Evolutionary conservation across 495 filamentous ascomycete species (phyloP), one percentile per base, ranked within the genome.

Genomic region (Penicillium coprophilum): DNA sequence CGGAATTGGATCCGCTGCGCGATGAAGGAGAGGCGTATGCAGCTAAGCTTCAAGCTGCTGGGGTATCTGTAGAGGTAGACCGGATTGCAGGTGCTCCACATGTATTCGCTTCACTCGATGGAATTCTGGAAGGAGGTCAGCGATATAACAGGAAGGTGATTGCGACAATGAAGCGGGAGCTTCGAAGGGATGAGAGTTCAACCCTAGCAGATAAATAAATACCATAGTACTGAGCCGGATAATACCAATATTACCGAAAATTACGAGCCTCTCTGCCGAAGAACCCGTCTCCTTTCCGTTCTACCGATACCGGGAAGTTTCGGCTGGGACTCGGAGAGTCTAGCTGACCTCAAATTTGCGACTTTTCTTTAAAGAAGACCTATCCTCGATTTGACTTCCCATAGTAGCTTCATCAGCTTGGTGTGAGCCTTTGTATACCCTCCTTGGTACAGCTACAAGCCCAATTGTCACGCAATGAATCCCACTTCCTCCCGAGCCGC

Each of bases 21-120:
- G 71, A 78, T 51, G 77, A 81, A 57, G 76, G 75, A 6, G 71
- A 76, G 53, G 57, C 57, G 13, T 80, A 79, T 66, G 79, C 72
- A 3, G 56, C 64, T 17, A 72, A 74, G 38, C 56, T 82, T 51
- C 58, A 69, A 44, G 66, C 64, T 19, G 69, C 73, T 2, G 77
- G 75, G 1, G 69, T 69, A 46, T 53, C 62, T 19, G 70, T 75
- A 13, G 66, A 72, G 13, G 11, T 71, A 47, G 50, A 71, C 17
- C 69, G 65, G 17, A 67, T 66, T 32, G 20, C 57, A 15, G 76
- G 71, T 27, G 68, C 58, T 23, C 62, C 77, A 0, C 77, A 80
- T 64, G 57, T 65, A 2, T 66, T 76, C 56, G 50, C 56, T 15
- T 13, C 20, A 1, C 39, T 78, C 12, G 75, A 80, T 57, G 63